phyloP scores from a whole-genome alignment of 2,329 filamentous ascomycete species.

The Ilyonectria mors-panacis region DNA sequence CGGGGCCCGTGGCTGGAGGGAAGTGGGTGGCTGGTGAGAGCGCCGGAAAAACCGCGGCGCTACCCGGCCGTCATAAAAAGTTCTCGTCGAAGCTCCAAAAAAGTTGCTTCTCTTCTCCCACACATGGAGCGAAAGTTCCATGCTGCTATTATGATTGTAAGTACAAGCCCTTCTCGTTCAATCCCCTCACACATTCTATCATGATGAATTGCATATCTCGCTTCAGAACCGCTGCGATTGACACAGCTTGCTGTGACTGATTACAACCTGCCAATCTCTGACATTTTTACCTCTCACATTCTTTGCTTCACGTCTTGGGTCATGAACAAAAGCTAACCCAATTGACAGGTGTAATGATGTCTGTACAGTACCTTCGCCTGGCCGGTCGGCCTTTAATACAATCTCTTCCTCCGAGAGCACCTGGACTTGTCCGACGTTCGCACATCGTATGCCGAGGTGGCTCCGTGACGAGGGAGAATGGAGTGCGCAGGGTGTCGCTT shows the following conservation, averaged over 20 bases:
- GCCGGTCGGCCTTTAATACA: conserved; percentile 50
- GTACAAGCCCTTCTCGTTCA: conserved; percentile 36
- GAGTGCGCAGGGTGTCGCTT: conserved; percentile 19
- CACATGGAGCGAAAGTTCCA: conserved; percentile 51
- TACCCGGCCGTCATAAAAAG: conserved; percentile 36
- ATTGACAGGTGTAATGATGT: conserved; percentile 55
- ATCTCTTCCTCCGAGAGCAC: conserved; percentile 28
- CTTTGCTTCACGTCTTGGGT: conserved; percentile 26
- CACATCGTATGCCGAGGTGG: conserved; percentile 23
- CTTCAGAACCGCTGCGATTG: conserved; percentile 68
- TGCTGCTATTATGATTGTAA: conserved; percentile 57
- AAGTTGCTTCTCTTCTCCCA: conserved; percentile 30
- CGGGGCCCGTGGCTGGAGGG: conserved; percentile 36
- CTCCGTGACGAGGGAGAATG: conserved; percentile 32
- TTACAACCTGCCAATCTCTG: conserved; percentile 59
- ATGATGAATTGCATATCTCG: conserved; percentile 62
- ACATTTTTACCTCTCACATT: conserved; percentile 39
- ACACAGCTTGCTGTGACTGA: conserved; percentile 62
- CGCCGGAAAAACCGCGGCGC: conserved; percentile 43
- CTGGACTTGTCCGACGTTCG: conserved; percentile 32
- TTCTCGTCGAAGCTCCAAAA: conserved; percentile 32
- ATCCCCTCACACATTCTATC: conserved; percentile 27
- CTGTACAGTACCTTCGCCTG: conserved; percentile 55
- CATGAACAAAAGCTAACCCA: conserved; percentile 38
- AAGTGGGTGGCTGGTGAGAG: conserved; percentile 1